Evolutionary conservation across 345 rosid genomes (phyloP), one percentile per base, ranked within the genome.

Genomic region (Salix udensis): DNA sequence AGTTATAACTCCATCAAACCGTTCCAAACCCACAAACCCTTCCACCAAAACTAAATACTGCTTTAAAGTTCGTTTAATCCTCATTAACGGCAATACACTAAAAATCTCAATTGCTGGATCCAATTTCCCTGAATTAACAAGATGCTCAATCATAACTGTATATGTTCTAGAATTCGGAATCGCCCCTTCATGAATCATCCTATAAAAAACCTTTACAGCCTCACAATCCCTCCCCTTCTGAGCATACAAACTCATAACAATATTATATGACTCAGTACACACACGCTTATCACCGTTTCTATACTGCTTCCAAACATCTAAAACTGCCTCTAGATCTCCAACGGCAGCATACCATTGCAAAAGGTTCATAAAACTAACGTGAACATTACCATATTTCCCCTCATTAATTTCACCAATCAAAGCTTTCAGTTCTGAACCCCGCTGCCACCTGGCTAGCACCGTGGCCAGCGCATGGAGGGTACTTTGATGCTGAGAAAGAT

Each of bases 111-210:
- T 40, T 3, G 96, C 97, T 2, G 88, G 68, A 85, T 91, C 92
- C 85, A 91, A 78, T 80, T 84, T 85, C 74, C 89, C 89, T 2
- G 80, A 76, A 67, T 28, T 78, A 75, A 90, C 72, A 68, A 95
- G 88, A 82, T 95, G 97, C 84, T 93, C 91, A 55, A 91, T 86
- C 82, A 95, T 85, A 76, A 90, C 88, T 0, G 94, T 91, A 34
- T 86, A 95, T 21, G 94, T 95, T 80, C 98, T 90, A 7, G 94
- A 88, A 86, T 95, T 93, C 0, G 97, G 97, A 71, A 88, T 84
- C 8, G 81, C 90, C 79, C 97, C 98, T 82, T 89, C 85, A 75
- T 84, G 82, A 14, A 91, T 85, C 89, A 95, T 81, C 76, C 67
- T 39, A 65, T 77, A 81, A 65, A 95, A 91, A 21, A 82, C 76